These are phyloP conservation scores for Rhododendron kiyosumense DNA, from an alignment of 148 eudicot species.

Conservation along the genomic window DNA sequence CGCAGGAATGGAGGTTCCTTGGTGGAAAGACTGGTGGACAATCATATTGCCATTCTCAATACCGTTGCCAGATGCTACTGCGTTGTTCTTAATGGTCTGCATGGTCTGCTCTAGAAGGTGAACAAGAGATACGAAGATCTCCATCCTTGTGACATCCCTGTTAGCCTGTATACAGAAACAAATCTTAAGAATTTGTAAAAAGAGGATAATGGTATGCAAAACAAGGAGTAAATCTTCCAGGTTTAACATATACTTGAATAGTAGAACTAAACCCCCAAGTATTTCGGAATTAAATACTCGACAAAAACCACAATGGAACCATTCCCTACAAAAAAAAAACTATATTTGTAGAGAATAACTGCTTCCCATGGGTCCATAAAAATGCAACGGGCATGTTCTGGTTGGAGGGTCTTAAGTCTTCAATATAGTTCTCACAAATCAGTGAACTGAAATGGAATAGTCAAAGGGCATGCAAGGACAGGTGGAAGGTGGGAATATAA, in stretches of 20 bases:
- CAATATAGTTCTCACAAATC: neutral
- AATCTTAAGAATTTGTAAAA: neutral
- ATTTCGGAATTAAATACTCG: neutral
- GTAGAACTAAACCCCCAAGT: neutral
- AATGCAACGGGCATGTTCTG: neutral
- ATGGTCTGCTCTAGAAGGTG: constrained; percentile 64
- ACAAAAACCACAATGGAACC: neutral
- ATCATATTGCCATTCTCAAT: constrained; percentile 24
- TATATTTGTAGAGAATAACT: neutral
- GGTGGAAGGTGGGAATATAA: neutral
- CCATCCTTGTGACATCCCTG: constrained; percentile 79
- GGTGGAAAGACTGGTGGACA: constrained; percentile 41
- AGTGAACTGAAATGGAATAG: neutral
- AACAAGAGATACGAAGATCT: constrained; percentile 62
- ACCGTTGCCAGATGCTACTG: constrained; percentile 28
- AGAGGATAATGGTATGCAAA: neutral
- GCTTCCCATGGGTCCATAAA: neutral
- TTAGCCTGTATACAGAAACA: constrained; percentile 46
- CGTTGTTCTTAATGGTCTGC: constrained; percentile 47
- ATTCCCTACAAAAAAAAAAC: neutral
- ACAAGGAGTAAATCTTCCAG: neutral
- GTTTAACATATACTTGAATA: neutral
- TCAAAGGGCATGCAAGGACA: neutral
- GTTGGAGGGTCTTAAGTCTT: neutral
- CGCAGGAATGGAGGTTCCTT: constrained; percentile 34